Evolutionary conservation across 352 stramenopile species (phyloP).

Genomic region (Globisporangium emineosum): DNA sequence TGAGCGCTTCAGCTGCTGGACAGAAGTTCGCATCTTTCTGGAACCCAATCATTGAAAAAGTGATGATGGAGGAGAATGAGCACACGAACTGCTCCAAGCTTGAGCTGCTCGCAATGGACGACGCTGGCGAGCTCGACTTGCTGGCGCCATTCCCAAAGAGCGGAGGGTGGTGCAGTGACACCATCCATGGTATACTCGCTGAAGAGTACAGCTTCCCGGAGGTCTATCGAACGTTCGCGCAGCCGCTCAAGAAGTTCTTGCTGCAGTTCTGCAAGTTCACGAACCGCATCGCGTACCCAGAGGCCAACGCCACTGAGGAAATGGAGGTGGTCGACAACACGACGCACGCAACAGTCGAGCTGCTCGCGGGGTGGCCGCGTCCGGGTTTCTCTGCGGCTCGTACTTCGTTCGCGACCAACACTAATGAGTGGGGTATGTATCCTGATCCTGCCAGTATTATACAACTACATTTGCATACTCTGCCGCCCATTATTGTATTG

Average conservation of each 20-base stretch:
- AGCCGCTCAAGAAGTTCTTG: slow-evolving; percentile 4
- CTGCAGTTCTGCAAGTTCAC: neutral
- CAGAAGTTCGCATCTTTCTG: neutral
- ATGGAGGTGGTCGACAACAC: neutral
- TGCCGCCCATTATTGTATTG: too few species aligned
- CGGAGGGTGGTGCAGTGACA: neutral
- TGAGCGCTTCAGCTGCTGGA: neutral
- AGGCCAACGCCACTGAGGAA: neutral
- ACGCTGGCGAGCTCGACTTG: neutral
- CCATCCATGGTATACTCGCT: neutral
- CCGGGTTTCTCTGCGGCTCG: slow-evolving; percentile 4
- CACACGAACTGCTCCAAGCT: neutral
- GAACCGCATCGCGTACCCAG: neutral
- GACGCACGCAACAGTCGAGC: neutral
- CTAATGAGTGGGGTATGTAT: too few species aligned
- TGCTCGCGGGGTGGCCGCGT: slow-evolving; percentile 3
- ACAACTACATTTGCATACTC: too few species aligned
- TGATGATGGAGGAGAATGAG: neutral
- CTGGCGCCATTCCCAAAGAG: neutral
- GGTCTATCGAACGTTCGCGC: neutral
- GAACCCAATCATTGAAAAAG: neutral
- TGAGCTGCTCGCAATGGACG: neutral
- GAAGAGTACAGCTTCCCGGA: neutral
- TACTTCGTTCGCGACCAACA: neutral
- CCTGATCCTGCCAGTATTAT: too few species aligned